phyloP scores from a whole-genome alignment of 1,139 yeast genomes.

The Pichia sp. region DNA sequence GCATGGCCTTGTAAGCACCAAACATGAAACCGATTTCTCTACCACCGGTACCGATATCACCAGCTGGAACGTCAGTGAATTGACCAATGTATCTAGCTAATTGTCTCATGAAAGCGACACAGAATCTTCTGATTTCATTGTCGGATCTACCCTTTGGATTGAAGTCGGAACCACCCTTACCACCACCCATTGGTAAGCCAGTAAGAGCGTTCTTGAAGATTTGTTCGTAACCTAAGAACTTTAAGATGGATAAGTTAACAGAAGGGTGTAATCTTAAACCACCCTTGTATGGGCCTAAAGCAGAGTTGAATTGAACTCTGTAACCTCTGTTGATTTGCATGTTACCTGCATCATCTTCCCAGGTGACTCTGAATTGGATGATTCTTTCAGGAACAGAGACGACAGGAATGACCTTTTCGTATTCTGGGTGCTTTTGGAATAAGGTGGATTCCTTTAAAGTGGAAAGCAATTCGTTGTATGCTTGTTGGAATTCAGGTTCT shows the following conservation, averaged over 20 bases:
- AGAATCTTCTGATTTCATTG: conserved; percentile 94
- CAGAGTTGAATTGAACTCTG: conserved; percentile 98
- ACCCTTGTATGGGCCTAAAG: conserved; percentile 99
- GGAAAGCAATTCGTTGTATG: conserved; percentile 87
- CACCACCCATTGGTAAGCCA: conserved; percentile 98
- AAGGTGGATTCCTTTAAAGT: conserved; percentile 91
- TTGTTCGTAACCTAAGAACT: conserved; percentile 97
- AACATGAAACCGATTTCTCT: conserved; percentile 91
- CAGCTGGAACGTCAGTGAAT: conserved; percentile 98
- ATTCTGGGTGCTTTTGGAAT: conserved; percentile 86
- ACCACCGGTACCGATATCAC: conserved; percentile 94
- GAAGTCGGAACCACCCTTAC: conserved; percentile 99
- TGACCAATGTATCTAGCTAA: conserved; percentile 95
- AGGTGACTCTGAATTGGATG: conserved; percentile 93
- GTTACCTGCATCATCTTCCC: conserved; percentile 96
- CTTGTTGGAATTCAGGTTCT: conserved; percentile 99
- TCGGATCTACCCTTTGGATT: conserved; percentile 95
- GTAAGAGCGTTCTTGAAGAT: conserved; percentile 98
- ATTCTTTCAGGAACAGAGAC: conserved; percentile 95
- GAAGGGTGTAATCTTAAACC: conserved; percentile 98
- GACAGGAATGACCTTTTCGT: conserved; percentile 85
- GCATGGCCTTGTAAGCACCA: conserved; percentile 94
- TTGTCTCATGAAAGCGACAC: conserved; percentile 94
- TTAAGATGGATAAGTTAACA: conserved; percentile 90
- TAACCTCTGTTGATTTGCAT: conserved; percentile 94